Evolutionary conservation across 2,329 filamentous ascomycete genomes (phyloP), one percentile per base, ranked within the genome.

Genomic region (Clonostachys sp.): DNA sequence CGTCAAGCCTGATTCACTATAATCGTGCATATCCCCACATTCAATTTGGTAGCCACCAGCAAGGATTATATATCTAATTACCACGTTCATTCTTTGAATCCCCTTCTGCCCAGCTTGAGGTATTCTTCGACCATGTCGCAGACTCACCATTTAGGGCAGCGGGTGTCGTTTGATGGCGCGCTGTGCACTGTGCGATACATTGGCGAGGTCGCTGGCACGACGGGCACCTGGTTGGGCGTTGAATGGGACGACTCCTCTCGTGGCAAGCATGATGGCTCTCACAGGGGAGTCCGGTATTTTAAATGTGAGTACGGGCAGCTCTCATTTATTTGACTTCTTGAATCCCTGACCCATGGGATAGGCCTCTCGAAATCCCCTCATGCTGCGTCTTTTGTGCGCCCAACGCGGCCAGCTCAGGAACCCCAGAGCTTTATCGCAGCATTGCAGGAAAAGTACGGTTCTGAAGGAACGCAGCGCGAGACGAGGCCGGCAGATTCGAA

Each of bases 191-290:
- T 97, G 49, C 84, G 90, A 51, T 97, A 91, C 61, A 70, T 88
- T 51, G 94, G 94, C 41, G 66, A 78, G 34, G 86, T 97, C 8
- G 75, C 81, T 45, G 88, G 87, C 55, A 91, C 90, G 9, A 75
- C 80, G 41, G 89, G 90, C 44, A 74, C 78, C 52, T 97, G 92
- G 91, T 78, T 97, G 34, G 94, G 94, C 42, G 89, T 97, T 43
- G 94, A 99, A 77, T 99, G 94, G 94, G 92, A 97, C 67, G 89
- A 96, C 64, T 73, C 84, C 48, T 77, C 75, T 36, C 80, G 91
- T 58, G 94, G 94, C 51, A 97, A 96, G 72, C 91, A 99, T 67
- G 81, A 92, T 59, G 94, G 94, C 50, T 83, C 86, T 51, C 84
- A 95, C 67, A 83, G 87, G 53, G 89, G 87, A 50, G 74, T 79